Base-by-base conservation (phyloP, 768 basidiomycete genomes). In the Agaricus sinodeliciosus region DNA sequence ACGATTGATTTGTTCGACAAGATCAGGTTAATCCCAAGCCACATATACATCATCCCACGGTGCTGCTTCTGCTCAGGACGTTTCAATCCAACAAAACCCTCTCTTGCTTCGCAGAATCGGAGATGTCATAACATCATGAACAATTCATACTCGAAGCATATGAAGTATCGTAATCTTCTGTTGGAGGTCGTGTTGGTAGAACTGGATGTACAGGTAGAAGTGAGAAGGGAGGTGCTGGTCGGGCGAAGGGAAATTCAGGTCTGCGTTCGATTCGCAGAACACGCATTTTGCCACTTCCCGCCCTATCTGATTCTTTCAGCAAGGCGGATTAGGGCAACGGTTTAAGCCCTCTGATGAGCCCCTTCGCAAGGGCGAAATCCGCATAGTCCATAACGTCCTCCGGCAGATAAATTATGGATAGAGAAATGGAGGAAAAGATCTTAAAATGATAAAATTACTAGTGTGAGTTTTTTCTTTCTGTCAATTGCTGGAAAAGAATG, bases 391-490 rank as follows among this genome's bases (percentile, higher is more conserved):
- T n/a, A n/a, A n/a, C n/a, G n/a, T n/a, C 90, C 93, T 4, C 91
- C 91, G 0, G 78, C 79, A 2, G 82, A 91, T 52, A 85, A 80
- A 55, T 67, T 68, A 31, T 92, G 91, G 91, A 72, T 78, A 12
- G 89, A 93, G 69, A 78, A 74, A 59, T 89, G 88, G 81, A 79
- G n/a, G 92, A 59, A 79, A 69, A 57, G 81, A 94, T 54, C 69
- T 93, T 18, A 98, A 98, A 72, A 84, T 98, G 43, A 95, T 18
- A 98, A 98, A 72, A 84, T 98, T 43, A 95, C 94, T 1, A 81
- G 83, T 58, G 94, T 96, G 68, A 62, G 76, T 66, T 2, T 12
- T 13, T 7, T 9, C 4, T 13, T 15, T 39, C 16, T 5, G 9
- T 39, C 47, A 3, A 4, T n/a, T 22, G 22, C 22, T 22, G 22